Evolutionary conservation across 371 early-diverging fungal species (phyloP), one percentile per base, ranked within the genome.

Genomic region (Fennellomyces sp.): DNA sequence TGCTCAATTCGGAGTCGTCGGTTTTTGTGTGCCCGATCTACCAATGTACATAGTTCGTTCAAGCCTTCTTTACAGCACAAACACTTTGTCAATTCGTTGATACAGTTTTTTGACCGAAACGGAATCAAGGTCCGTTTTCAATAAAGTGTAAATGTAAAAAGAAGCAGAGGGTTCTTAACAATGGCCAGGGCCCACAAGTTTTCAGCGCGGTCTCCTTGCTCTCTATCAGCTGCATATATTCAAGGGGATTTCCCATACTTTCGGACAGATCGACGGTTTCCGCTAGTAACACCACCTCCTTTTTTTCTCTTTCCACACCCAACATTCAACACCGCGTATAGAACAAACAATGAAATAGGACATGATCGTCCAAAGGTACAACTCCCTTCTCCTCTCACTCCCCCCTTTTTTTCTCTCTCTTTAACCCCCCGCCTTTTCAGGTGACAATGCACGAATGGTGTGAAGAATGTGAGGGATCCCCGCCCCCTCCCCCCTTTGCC

Each of bases 191-290:
- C 45, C 23, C 45, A 45, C 17, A 27, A 23, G 5, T 23, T 41
- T 15, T n/a, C n/a, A n/a, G n/a, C n/a, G 41, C 17, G 6, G 41
- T 41, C 17, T 41, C 19, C 19, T 41, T 41, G 12, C 19, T 17
- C 19, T 41, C 41, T 13, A 41, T 13, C 41, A n/a, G n/a, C n/a
- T 45, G 45, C 23, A 45, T 10, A 21, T 45, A 23, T 17, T n/a
- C 19, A 45, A 23, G n/a, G 3, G 10, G 21, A 23, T 33, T 33
- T 39, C 39, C 15, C 45, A 45, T 45, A 21, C 45, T 4, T 45
- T 45, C 45, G 45, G 45, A 45, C 21, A 45, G 45, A 45, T 45
- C 45, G 45, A 45, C 45, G n/a, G 10, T 45, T 45, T 23, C 45
- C 6, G n/a, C 8, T 6, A 33, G 35, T 33, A 33, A 33, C 35